Percentiles rank a stretch among this genome's conserved stretches.
These are phyloP conservation scores for Choiromyces venosus DNA, from an alignment of 495 filamentous ascomycete genomes.

Conservation along the genomic window DNA sequence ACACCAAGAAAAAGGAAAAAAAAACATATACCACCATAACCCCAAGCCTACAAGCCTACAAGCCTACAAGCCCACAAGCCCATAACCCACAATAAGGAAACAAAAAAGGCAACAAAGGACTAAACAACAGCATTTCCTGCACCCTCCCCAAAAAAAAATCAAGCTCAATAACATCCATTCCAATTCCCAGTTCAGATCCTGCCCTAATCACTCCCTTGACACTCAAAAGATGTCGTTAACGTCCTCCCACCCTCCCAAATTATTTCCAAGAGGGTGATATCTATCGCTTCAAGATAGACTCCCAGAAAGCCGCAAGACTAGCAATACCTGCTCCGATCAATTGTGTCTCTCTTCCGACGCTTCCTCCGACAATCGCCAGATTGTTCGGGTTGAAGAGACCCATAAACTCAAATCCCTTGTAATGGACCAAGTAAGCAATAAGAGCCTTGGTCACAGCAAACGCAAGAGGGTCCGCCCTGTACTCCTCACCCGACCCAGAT, in stretches of 20 bases:
- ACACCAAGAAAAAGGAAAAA: conserved; percentile 14
- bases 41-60: conserved; percentile 4
- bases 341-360: conserved; percentile 38
- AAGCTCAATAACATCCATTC: conserved; percentile 17
- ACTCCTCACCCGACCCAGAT: conserved; percentile 42
- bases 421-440: conserved; percentile 71
- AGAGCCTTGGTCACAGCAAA: conserved; percentile 85
- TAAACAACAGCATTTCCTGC: neutral
- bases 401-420: conserved; percentile 60
- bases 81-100: conserved; percentile 7
- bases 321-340: conserved; percentile 37
- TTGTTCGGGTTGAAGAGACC: conserved; percentile 55
- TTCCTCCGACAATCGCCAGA: conserved; percentile 43
- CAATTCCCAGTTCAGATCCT: neutral
- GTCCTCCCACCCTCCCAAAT: neutral
- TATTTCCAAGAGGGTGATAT: neutral
- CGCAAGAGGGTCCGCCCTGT: conserved; percentile 72
- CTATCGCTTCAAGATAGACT: conserved; percentile 37
- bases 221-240: neutral
- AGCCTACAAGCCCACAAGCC: conserved; percentile 3
- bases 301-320: conserved; percentile 38
- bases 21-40: conserved; percentile 9
- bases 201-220: neutral
- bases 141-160: neutral
- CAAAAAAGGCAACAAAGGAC: neutral